Conservation (phyloP, 441 rosid genomes). For the Omphalea diandra region DNA sequence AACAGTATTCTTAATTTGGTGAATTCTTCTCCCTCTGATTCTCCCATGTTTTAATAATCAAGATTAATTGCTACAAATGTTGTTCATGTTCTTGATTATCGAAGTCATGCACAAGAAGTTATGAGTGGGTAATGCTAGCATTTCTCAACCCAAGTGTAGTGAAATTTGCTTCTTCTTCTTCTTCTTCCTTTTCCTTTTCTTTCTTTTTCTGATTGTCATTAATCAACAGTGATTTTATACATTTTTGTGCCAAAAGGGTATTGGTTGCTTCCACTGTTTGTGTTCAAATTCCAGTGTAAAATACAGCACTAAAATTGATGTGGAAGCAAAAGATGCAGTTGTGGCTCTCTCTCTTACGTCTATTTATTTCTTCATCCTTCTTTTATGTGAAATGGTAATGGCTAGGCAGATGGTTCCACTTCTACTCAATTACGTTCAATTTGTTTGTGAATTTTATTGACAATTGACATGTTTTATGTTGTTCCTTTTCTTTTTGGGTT, state of each 20-base stretch:
- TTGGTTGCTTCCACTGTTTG: constrained; percentile 15
- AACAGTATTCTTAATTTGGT: constrained; percentile 91
- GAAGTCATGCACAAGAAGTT: not conserved
- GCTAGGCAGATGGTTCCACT: not conserved
- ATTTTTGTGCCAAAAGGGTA: constrained; percentile 12
- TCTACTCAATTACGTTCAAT: not conserved
- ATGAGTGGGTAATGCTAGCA: not conserved
- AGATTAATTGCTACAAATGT: not conserved
- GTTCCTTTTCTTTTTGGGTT: not conserved
- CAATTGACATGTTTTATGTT: not conserved
- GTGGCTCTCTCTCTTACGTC: not conserved
- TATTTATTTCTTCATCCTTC: not conserved
- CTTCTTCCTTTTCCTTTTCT: not conserved
- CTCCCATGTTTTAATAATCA: constrained; percentile 52
- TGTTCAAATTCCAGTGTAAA: not conserved
- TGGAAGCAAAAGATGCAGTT: constrained; percentile 6
- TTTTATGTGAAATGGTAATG: constrained; percentile 16
- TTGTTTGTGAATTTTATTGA: constrained; percentile 8
- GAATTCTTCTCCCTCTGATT: constrained; percentile 75
- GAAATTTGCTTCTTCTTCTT: constrained; percentile 12
- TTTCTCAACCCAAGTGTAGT: constrained; percentile 7
- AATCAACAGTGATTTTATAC: not conserved
- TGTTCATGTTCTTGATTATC: not conserved
- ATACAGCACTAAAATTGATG: not conserved
- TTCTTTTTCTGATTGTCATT: not conserved